Evolutionary conservation across 768 basidiomycete genomes (phyloP).

Genomic region (Trametes cingulata): DNA sequence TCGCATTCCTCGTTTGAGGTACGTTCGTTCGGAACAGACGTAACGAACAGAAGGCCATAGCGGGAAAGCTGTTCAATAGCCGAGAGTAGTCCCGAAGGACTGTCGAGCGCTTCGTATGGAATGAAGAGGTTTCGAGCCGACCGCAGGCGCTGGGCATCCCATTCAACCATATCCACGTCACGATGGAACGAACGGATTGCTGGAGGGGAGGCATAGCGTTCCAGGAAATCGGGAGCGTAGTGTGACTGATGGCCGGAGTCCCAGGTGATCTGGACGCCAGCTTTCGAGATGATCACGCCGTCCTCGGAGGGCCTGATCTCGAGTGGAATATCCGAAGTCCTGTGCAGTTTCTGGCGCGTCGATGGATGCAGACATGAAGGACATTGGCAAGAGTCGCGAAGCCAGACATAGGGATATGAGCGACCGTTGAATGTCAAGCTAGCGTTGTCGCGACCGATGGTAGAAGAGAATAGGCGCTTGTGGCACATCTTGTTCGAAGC

Average conservation of each 20-base stretch:
- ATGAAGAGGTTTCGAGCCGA: conserved; percentile 49
- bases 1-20: conserved; percentile 67
- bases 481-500: too few relatives aligned
- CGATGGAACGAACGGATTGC: conserved; percentile 45
- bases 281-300: conserved; percentile 43
- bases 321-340: conserved; percentile 55
- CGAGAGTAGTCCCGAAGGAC: conserved; percentile 46
- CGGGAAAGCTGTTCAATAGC: conserved; percentile 70
- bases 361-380: conserved; percentile 49
- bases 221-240: conserved; percentile 50
- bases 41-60: conserved; percentile 75
- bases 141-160: conserved; percentile 46
- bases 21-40: conserved; percentile 62
- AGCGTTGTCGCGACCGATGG: neutral
- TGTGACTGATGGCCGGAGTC: conserved; percentile 59
- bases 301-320: conserved; percentile 23
- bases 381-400: conserved; percentile 84
- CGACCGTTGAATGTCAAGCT: conserved; percentile 22
- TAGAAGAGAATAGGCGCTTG: neutral
- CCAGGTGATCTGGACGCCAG: conserved; percentile 58
- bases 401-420: conserved; percentile 60
- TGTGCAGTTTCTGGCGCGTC: conserved; percentile 52
- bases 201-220: conserved; percentile 44
- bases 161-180: conserved; percentile 42
- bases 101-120: conserved; percentile 51